Base-by-base conservation (phyloP, 1,139 yeast species). In the Suhomyces atakaporum region DNA sequence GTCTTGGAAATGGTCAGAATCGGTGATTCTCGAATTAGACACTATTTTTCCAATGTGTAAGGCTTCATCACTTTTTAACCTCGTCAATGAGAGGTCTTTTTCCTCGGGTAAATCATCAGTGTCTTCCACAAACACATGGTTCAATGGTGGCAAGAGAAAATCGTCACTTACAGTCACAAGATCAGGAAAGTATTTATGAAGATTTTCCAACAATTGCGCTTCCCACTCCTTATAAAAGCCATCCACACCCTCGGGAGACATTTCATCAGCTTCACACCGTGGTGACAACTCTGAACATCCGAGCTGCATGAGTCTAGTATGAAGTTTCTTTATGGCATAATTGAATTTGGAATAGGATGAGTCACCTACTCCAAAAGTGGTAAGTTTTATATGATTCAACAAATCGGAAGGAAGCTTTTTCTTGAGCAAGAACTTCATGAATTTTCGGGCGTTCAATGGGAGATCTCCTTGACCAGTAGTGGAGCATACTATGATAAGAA, bases 391-490 rank as follows among this genome's bases (percentile, higher is more conserved):
- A 53, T 83, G 87, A 41, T 73, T 73, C 27, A 90, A 64, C 29
- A 88, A 63, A 51, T 79, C 79, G 1, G 47, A 27, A 0, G 95
- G 92, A 7, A 92, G 72, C 46, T 79, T 81, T 54, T 73, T 78
- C 52, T 77, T 77, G 42, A 88, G 73, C 45, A 92, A 59, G 42
- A 84, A 79, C 47, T 74, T 72, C 95, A 96, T 85, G 45, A 90
- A 77, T 39, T 71, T 72, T 44, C 72, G 68, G 2, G 85, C 83
- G 54, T 88, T 87, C 32, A 85, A 61, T 0, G 99, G 98, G 21
- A 92, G 60, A 46, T 85, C 97, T 12, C 99, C 99, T 58, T 92
- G 97, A 3, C 97, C 98, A 0, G 96, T 84, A 0, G 99, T 92
- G 1, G 97, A 82, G 53, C 95, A 84, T 5, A 92, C 56, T 1